Evolutionary conservation across 352 stramenopile genomes (phyloP).

Genomic region (Globisporangium parvum): DNA sequence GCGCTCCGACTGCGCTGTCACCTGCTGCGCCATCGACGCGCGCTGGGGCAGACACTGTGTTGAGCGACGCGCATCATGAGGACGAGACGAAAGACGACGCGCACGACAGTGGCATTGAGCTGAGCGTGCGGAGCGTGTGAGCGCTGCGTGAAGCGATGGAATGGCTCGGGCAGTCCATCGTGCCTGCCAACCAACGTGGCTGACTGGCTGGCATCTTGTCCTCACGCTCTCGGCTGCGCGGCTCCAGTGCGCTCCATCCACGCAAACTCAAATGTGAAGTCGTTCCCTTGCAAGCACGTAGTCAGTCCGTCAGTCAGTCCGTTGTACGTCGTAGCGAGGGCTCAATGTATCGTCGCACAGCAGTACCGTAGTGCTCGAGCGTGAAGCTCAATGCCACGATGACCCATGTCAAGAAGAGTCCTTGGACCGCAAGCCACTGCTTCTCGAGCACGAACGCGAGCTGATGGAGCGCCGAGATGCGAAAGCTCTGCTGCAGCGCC

Average conservation of each 20-base stretch:
- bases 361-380: neutral
- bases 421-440: neutral
- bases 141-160: neutral
- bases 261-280: neutral
- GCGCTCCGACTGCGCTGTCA: conserved; percentile 20
- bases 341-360: neutral
- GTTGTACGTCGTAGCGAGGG: too few relatives aligned
- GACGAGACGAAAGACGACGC: conserved; percentile 23
- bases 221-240: neutral
- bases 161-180: neutral
- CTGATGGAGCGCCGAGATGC: conserved; percentile 21
- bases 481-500: conserved; percentile 17
- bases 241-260: neutral
- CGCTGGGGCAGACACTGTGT: conserved; percentile 1
- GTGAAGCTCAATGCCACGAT: neutral
- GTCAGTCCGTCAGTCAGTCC: too few relatives aligned
- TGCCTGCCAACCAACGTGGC: neutral
- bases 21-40: conserved; percentile 6
- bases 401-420: neutral
- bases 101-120: conserved; percentile 21
- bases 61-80: neutral
- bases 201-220: neutral
- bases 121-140: conserved; percentile 30
- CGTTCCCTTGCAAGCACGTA: neutral
- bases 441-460: conserved; percentile 31